These are phyloP conservation scores for Hymenoscyphus linearis DNA, from an alignment of 2,329 filamentous ascomycete species.

Conservation along the genomic window DNA sequence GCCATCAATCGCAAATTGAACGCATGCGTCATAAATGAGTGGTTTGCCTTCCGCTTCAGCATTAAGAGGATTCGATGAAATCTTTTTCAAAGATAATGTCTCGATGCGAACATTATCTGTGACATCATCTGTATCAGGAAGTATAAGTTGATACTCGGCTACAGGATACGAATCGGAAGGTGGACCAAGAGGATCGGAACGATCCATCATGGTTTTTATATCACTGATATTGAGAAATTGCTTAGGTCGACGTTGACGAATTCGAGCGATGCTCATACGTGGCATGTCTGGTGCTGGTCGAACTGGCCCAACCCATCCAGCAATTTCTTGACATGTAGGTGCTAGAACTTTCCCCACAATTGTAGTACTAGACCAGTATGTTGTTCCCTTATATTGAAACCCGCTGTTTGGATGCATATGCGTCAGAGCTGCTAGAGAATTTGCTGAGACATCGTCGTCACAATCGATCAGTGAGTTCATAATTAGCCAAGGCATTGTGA, in stretches of 20 bases:
- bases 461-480: slow-evolving; percentile 76
- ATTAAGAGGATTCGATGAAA: slow-evolving; percentile 28
- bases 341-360: slow-evolving; percentile 73
- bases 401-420: slow-evolving; percentile 65
- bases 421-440: slow-evolving; percentile 60
- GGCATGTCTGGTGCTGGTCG: slow-evolving; percentile 62
- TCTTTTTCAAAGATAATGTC: slow-evolving; percentile 54
- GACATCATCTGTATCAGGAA: slow-evolving; percentile 47
- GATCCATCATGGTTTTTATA: slow-evolving; percentile 58
- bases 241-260: slow-evolving; percentile 55
- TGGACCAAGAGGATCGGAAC: slow-evolving; percentile 65
- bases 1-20: slow-evolving; percentile 60
- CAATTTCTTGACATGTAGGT: slow-evolving; percentile 64
- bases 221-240: slow-evolving; percentile 54
- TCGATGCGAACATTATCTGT: slow-evolving; percentile 66
- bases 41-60: slow-evolving; percentile 30
- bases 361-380: slow-evolving; percentile 68
- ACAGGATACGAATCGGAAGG: slow-evolving; percentile 57
- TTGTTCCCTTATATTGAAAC: slow-evolving; percentile 73
- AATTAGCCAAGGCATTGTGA: slow-evolving; percentile 65
- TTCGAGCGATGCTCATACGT: slow-evolving; percentile 63
- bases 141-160: slow-evolving; percentile 59
- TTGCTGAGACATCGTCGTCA: slow-evolving; percentile 61
- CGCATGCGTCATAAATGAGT: slow-evolving; percentile 52
- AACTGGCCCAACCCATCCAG: slow-evolving; percentile 70